These are phyloP conservation scores for Phytophthora pseudosyringae DNA, from an alignment of 352 stramenopile genomes.

Conservation along the genomic window DNA sequence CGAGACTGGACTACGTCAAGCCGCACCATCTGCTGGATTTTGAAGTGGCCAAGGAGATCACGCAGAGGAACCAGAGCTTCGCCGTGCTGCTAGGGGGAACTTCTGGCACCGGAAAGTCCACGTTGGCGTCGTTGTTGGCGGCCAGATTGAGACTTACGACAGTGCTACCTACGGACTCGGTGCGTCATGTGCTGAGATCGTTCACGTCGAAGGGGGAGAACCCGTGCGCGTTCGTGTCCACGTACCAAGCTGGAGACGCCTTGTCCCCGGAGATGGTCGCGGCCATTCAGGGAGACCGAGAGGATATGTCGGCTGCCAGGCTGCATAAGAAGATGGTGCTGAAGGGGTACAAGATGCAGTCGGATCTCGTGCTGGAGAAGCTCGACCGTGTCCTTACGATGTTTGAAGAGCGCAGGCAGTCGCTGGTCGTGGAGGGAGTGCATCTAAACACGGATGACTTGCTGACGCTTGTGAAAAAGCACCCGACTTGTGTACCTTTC, in stretches of 20 bases:
- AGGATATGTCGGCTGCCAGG: conserved; percentile 70
- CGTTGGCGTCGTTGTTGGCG: conserved; percentile 79
- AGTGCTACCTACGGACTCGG: conserved; percentile 85
- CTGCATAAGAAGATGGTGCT: conserved; percentile 86
- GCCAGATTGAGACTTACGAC: conserved; percentile 82
- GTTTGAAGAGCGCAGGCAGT: conserved; percentile 85
- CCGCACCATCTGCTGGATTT: conserved; percentile 86
- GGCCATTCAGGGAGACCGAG: conserved; percentile 45
- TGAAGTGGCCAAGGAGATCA: conserved; percentile 87
- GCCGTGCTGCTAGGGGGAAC: conserved; percentile 87
- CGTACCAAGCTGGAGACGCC: conserved; percentile 88
- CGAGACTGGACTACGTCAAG: conserved; percentile 85
- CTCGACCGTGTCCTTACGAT: conserved; percentile 85
- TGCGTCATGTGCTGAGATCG: conserved; percentile 81
- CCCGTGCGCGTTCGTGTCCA: conserved; percentile 86
- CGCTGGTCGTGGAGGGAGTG: conserved; percentile 87
- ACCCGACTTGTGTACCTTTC: conserved; percentile 88
- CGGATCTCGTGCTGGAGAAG: conserved; percentile 82
- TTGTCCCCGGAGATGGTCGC: conserved; percentile 57
- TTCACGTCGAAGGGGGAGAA: conserved; percentile 86
- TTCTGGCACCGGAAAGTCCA: conserved; percentile 88
- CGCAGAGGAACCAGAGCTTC: conserved; percentile 86
- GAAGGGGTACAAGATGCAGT: conserved; percentile 86
- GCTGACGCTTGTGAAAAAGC: conserved; percentile 74
- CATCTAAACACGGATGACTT: conserved; percentile 88